phyloP scores from a whole-genome alignment of 1,139 yeast species.

The Zygosaccharomyces sapae region DNA sequence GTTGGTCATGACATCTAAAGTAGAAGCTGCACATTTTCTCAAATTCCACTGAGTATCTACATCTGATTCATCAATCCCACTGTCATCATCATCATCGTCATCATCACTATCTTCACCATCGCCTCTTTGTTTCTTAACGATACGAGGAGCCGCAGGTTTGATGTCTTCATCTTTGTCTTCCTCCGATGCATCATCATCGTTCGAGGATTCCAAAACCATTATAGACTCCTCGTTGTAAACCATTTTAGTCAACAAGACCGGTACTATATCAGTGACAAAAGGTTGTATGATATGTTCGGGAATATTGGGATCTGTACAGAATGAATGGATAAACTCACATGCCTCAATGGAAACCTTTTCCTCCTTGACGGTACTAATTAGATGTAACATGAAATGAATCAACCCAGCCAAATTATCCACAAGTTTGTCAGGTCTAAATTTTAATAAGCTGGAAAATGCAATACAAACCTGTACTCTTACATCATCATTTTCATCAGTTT shows the following conservation, averaged over 20 bases:
- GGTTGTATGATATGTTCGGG: slow-evolving; percentile 51
- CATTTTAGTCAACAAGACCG: slow-evolving; percentile 76
- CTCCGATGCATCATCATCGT: slow-evolving; percentile 60
- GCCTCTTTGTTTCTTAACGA: slow-evolving; percentile 46
- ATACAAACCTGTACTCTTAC: slow-evolving; percentile 75
- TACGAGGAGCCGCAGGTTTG: slow-evolving; percentile 69
- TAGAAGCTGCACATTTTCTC: slow-evolving; percentile 91
- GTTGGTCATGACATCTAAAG: slow-evolving; percentile 75
- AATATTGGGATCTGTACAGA: slow-evolving; percentile 59
- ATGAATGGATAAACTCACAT: slow-evolving; percentile 79
- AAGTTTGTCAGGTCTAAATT: slow-evolving; percentile 75
- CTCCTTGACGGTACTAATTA: slow-evolving; percentile 53
- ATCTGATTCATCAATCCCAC: slow-evolving; percentile 29
- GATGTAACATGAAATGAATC: slow-evolving; percentile 75
- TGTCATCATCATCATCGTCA: slow-evolving; percentile 33
- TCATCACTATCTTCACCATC: slow-evolving; percentile 39
- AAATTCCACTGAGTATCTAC: slow-evolving; percentile 70
- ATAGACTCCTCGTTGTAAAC: slow-evolving; percentile 83
- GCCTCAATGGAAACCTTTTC: slow-evolving; percentile 86
- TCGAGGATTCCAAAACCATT: slow-evolving; percentile 56
- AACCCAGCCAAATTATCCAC: slow-evolving; percentile 81
- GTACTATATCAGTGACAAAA: slow-evolving; percentile 59
- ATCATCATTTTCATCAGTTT: slow-evolving; percentile 49
- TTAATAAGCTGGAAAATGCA: slow-evolving; percentile 70
- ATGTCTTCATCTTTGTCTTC: slow-evolving; percentile 88